These are phyloP conservation scores for Crithidia expoeki DNA, from an alignment of 208 protist species.

Conservation along the genomic window DNA sequence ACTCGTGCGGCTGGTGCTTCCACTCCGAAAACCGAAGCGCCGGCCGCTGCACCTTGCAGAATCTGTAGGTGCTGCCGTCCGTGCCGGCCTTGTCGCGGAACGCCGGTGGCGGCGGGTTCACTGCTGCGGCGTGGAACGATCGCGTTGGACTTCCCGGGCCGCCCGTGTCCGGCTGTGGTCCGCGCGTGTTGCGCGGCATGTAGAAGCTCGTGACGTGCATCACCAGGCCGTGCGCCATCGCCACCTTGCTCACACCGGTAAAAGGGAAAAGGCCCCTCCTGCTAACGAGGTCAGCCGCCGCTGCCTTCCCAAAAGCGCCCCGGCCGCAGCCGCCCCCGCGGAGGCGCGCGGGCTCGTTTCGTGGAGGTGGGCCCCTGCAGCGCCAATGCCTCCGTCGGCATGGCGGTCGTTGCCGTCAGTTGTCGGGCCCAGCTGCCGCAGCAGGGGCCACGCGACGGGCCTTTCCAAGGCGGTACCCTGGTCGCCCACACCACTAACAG, in stretches of 20 bases:
- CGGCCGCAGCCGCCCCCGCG: conserved; percentile 12
- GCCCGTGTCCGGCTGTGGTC: conserved; percentile 4
- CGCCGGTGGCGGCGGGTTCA: conserved; percentile 38
- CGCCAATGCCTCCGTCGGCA: neutral
- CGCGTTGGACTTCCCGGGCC: conserved; percentile 30
- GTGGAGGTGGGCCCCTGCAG: neutral
- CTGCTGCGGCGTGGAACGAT: conserved; percentile 20
- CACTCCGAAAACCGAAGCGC: conserved; percentile 55
- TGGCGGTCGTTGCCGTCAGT: conserved; percentile 9
- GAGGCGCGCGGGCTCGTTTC: neutral
- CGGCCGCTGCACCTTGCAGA: conserved; percentile 60
- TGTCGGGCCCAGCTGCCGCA: conserved; percentile 18
- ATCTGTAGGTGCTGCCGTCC: conserved; percentile 60
- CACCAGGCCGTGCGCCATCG: conserved; percentile 37
- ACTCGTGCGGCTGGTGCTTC: conserved; percentile 38
- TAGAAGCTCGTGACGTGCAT: conserved; percentile 65
- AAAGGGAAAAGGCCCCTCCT: conserved; percentile 5
- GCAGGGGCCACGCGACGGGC: conserved; percentile 20
- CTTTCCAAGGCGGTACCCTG: conserved; percentile 10
- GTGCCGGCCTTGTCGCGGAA: conserved; percentile 52
- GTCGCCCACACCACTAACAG: neutral
- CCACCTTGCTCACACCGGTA: conserved; percentile 31
- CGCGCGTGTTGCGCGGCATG: conserved; percentile 46
- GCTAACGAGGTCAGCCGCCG: neutral
- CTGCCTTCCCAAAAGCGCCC: conserved; percentile 10